A percentile compares a stretch with the other conserved stretches of the same genome.
Evolutionary conservation across 1,139 yeast genomes (phyloP).

Genomic region (Geotrichum aggregatum): DNA sequence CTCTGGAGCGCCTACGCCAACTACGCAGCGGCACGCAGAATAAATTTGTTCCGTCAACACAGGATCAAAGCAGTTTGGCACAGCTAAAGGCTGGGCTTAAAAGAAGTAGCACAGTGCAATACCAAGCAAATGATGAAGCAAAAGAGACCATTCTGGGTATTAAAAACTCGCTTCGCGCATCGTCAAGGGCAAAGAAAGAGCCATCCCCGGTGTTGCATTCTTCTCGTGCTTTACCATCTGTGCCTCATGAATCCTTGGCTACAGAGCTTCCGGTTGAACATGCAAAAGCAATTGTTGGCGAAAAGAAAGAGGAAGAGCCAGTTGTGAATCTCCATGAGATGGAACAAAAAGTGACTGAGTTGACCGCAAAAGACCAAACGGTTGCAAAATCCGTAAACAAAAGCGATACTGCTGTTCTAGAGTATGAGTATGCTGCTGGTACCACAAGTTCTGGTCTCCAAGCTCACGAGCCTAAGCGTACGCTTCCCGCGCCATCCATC

Average conservation of each 20-base stretch:
- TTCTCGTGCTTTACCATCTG: not conserved
- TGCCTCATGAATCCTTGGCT: not conserved
- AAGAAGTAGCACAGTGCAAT: slow-evolving; percentile 29
- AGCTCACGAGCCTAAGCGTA: no score
- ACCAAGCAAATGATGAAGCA: slow-evolving; percentile 29
- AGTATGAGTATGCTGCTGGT: no score
- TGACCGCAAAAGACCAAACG: no score
- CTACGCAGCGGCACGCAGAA: slow-evolving; percentile 25
- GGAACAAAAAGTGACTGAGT: no score
- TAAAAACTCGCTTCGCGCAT: slow-evolving; percentile 21
- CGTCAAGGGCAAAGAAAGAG: not conserved
- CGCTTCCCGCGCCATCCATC: no score
- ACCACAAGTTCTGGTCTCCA: no score
- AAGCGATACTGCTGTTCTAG: no score
- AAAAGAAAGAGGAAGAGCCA: no score
- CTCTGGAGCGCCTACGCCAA: slow-evolving; percentile 25
- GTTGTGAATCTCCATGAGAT: no score
- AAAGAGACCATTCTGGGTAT: slow-evolving; percentile 27
- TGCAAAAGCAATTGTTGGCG: no score
- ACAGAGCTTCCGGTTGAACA: no score
- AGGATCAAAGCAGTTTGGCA: slow-evolving; percentile 26
- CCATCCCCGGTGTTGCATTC: not conserved
- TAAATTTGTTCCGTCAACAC: slow-evolving; percentile 23
- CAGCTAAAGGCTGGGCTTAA: slow-evolving; percentile 26
- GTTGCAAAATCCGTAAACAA: no score